Evolutionary conservation across 2,329 filamentous ascomycete genomes (phyloP).

Genomic region (Elsinoe australis): DNA sequence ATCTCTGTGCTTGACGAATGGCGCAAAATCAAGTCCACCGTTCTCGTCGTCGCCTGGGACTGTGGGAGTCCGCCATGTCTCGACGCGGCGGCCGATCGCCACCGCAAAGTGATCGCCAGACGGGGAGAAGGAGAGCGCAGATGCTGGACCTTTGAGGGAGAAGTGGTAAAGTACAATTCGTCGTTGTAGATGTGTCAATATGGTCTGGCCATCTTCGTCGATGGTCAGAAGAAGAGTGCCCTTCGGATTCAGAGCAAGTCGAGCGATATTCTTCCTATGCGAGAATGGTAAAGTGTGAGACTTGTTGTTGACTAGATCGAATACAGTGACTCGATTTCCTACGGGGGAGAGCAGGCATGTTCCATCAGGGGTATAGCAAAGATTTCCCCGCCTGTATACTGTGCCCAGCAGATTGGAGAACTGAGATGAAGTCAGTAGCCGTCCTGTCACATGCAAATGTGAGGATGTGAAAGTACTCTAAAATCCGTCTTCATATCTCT

Average conservation of each 20-base stretch:
- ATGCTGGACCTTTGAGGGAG: slow-evolving; percentile 78
- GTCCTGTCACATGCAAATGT: background rate
- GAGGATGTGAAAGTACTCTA: slow-evolving; percentile 55
- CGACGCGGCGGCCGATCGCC: slow-evolving; percentile 75
- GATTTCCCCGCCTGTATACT: slow-evolving; percentile 95
- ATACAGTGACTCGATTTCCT: slow-evolving; percentile 90
- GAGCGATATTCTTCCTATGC: slow-evolving; percentile 86
- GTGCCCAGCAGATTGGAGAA: slow-evolving; percentile 98
- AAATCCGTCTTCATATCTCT: slow-evolving; percentile 95
- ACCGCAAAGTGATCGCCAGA: slow-evolving; percentile 87
- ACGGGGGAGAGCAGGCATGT: slow-evolving; percentile 93
- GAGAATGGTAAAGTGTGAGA: slow-evolving; percentile 81
- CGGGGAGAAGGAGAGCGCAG: slow-evolving; percentile 81
- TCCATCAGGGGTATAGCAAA: slow-evolving; percentile 93
- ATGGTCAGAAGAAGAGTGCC: slow-evolving; percentile 89
- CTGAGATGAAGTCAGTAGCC: slow-evolving; percentile 45
- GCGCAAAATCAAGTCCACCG: slow-evolving; percentile 87
- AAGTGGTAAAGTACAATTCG: slow-evolving; percentile 88
- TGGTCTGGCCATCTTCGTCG: slow-evolving; percentile 89
- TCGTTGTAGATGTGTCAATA: slow-evolving; percentile 81
- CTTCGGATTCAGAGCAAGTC: slow-evolving; percentile 78
- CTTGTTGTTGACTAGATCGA: slow-evolving; percentile 89
- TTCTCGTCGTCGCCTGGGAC: slow-evolving; percentile 65
- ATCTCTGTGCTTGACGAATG: slow-evolving; percentile 80
- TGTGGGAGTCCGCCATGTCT: slow-evolving; percentile 93